These are phyloP conservation scores for Pestalotiopsis sp. DNA, from an alignment of 2,329 filamentous ascomycete species.

Conservation along the genomic window DNA sequence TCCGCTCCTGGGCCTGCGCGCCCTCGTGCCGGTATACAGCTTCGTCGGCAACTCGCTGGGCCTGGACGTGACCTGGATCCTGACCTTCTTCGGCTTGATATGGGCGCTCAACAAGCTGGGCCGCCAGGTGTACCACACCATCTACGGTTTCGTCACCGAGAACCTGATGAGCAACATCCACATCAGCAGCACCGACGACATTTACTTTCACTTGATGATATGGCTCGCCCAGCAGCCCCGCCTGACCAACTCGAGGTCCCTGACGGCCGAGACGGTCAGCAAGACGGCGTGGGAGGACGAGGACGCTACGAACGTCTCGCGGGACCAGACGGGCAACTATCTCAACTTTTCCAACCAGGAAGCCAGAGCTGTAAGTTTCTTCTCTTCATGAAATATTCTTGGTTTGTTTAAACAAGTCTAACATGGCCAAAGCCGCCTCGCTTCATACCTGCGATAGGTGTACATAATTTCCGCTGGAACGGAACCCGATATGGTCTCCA, in stretches of 20 bases:
- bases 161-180: conserved; percentile 56
- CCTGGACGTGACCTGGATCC: conserved; percentile 49
- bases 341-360: conserved; percentile 64
- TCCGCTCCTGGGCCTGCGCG: conserved; percentile 44
- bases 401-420: conserved; percentile 6
- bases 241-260: conserved; percentile 51
- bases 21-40: conserved; percentile 48
- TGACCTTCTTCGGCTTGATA: conserved; percentile 47
- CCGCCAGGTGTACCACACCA: conserved; percentile 35
- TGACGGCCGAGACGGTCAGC: conserved; percentile 58
- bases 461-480: conserved; percentile 57
- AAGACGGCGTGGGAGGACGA: conserved; percentile 55
- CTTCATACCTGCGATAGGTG: conserved; percentile 56
- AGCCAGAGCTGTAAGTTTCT: conserved; percentile 45
- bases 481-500: conserved; percentile 52
- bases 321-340: conserved; percentile 39
- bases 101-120: conserved; percentile 48
- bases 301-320: conserved; percentile 32
- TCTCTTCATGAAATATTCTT: not conserved
- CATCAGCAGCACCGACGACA: conserved; percentile 58
- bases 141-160: conserved; percentile 40
- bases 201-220: conserved; percentile 60
- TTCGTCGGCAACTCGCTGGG: conserved; percentile 47
- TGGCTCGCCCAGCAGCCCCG: conserved; percentile 58
- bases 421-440: conserved; percentile 42